Base-by-base conservation (phyloP, 2,329 filamentous ascomycete species). In the Myriosclerotinia scirpicola region DNA sequence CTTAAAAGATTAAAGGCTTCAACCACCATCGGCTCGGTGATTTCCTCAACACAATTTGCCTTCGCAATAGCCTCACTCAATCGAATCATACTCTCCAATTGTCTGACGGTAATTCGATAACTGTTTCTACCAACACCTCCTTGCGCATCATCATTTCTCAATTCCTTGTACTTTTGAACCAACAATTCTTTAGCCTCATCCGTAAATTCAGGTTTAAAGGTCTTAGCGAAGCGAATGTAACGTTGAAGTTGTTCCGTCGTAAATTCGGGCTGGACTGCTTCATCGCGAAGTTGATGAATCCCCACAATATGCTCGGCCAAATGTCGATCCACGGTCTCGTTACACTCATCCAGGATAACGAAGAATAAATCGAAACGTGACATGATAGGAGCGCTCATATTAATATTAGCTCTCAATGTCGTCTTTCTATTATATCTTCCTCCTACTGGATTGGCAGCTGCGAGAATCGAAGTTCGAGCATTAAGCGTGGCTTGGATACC, bases 361-460 rank as follows among this genome's bases (percentile, higher is more conserved):
- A 99, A 99, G 84, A 99, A 99, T 12, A 99, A 84, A 81, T 99
- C 95, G 79, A 99, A 99, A 83, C 95, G 91, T 64, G 92, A 97
- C 95, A 99, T 99, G 81, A 99, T 99, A 67, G 95, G 95, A 1
- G 95, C 95, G 36, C 90, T 94, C 91, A 99, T 97, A 81, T 98
- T 98, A 80, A 99, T 94, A 78, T 99, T 99, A 70, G 92, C 88
- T 62, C 95, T 87, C 8, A 99, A 85, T 0, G 95, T 97, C 0
- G 91, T 90, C 82, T 98, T 99, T 74, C 94, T 91, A 80, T 99
- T 96, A 80, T 99, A 96, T n/a, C 95, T 88, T 15, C 95, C 95
- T 38, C 92, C 92, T 5, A 99, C 92, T 0, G 95, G 95, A 78
- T 99, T 99, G 40, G 95, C 95, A 8, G 95, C 95, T 0, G 95